Evolutionary conservation across 768 basidiomycete genomes (phyloP).

Genomic region (Xanthoconium stramineum): DNA sequence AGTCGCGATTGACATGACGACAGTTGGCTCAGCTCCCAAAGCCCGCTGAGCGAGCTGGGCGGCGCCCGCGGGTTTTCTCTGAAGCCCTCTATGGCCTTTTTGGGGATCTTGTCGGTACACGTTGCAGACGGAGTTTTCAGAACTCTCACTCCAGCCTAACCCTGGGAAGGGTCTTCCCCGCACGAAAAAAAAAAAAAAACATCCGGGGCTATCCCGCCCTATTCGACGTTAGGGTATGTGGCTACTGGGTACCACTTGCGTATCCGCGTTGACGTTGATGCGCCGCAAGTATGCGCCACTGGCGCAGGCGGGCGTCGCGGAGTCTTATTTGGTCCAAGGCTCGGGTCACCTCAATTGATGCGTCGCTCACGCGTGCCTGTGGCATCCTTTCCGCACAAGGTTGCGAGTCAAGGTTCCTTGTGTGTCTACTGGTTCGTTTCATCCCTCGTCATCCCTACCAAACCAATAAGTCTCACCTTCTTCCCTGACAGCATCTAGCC

Average conservation of each 20-base stretch:
- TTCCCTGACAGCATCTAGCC: slow-evolving; percentile 4
- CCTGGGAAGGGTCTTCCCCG: slow-evolving; percentile 1
- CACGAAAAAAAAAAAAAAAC: not conserved
- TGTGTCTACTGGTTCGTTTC: slow-evolving; percentile 10
- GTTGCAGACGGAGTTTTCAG: not conserved
- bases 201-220: not conserved
- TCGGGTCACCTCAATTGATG: slow-evolving; percentile 8
- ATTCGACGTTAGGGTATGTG: slow-evolving; percentile 1
- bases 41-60: not conserved
- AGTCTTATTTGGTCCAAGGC: not conserved
- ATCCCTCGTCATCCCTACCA: not conserved
- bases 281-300: not conserved
- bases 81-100: not conserved
- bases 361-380: slow-evolving; percentile 11
- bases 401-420: not conserved
- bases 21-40: not conserved
- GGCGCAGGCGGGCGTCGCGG: not conserved
- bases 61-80: not conserved
- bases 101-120: not conserved
- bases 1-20: not conserved
- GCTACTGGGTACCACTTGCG: not conserved
- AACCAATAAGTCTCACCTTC: not conserved
- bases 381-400: not conserved
- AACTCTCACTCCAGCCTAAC: not conserved
- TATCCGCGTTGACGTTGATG: not conserved